Conservation (phyloP, 208 protist genomes). For the Naegleria lovaniensis region DNA sequence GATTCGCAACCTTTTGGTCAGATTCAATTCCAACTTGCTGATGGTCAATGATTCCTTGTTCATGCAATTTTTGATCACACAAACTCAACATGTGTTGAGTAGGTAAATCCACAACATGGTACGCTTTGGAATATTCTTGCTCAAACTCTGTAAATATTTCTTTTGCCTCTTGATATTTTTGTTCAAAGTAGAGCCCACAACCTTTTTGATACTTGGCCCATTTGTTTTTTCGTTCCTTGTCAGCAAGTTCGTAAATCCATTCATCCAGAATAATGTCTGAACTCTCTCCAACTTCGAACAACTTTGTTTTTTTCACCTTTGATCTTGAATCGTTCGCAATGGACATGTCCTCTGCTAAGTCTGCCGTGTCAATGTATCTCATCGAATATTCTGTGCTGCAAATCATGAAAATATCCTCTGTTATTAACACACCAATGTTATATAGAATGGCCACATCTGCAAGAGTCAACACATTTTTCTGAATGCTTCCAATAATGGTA, state of each 20-base stretch:
- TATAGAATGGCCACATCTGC: neutral
- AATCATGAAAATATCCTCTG: neutral
- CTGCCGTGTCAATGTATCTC: neutral
- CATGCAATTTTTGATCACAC: too few relatives aligned
- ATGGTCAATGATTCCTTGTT: too few relatives aligned
- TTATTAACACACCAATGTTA: neutral
- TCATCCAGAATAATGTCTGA: neutral
- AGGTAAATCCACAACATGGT: neutral
- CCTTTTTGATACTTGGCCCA: neutral
- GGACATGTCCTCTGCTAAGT: neutral
- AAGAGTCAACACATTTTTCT: neutral
- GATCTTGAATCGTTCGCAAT: neutral
- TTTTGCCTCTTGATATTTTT: neutral
- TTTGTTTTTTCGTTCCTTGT: neutral
- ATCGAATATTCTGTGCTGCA: neutral
- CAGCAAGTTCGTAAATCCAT: neutral
- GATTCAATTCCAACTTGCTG: too few relatives aligned
- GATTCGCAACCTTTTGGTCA: too few relatives aligned
- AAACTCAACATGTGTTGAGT: neutral
- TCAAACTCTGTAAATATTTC: neutral
- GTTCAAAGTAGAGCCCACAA: neutral
- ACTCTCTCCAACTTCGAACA: neutral
- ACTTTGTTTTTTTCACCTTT: neutral
- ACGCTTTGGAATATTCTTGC: neutral
- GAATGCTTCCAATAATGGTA: neutral